A percentile compares a stretch with the other conserved stretches of the same genome.
These are phyloP conservation scores for Zalaria obscura DNA, from an alignment of 2,329 filamentous ascomycete species.

Conservation along the genomic window DNA sequence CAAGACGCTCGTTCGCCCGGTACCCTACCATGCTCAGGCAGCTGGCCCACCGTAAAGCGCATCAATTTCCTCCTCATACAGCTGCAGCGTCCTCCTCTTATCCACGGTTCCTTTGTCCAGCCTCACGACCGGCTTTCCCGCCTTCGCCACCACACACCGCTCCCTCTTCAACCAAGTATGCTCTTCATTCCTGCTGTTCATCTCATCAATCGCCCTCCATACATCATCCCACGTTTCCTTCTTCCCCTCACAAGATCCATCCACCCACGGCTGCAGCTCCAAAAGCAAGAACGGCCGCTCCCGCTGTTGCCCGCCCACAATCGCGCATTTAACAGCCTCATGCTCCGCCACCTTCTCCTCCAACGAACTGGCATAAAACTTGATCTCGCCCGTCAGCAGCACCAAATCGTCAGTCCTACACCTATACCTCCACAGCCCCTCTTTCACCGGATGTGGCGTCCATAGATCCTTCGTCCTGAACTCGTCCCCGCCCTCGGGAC, in stretches of 20 bases:
- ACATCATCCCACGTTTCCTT: conserved; percentile 1
- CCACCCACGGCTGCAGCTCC: background rate
- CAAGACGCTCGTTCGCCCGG: too few relatives aligned
- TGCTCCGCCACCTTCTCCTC: conserved; percentile 2
- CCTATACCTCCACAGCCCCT: conserved; percentile 2
- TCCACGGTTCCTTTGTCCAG: conserved; percentile 3
- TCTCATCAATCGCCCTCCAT: conserved; percentile 1
- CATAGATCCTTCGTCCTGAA: conserved; percentile 4
- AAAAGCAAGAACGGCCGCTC: conserved; percentile 3
- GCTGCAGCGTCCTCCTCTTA: background rate
- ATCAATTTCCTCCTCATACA: conserved; percentile 1
- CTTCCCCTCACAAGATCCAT: background rate
- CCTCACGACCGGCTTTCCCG: background rate
- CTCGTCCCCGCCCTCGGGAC: background rate
- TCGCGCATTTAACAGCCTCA: background rate
- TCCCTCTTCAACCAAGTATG: background rate
- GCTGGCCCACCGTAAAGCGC: background rate
- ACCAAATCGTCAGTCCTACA: conserved; percentile 3
- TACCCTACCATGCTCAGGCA: too few relatives aligned
- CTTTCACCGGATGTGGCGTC: conserved; percentile 1
- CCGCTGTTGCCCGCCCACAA: conserved; percentile 2
- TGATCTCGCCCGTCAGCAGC: conserved; percentile 2
- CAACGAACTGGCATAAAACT: conserved; percentile 3
- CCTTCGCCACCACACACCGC: background rate
- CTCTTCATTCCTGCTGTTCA: conserved; percentile 2